Evolutionary conservation across 345 rosid species (phyloP), one percentile per base, ranked within the genome.

Genomic region (Hevea brasiliensis): DNA sequence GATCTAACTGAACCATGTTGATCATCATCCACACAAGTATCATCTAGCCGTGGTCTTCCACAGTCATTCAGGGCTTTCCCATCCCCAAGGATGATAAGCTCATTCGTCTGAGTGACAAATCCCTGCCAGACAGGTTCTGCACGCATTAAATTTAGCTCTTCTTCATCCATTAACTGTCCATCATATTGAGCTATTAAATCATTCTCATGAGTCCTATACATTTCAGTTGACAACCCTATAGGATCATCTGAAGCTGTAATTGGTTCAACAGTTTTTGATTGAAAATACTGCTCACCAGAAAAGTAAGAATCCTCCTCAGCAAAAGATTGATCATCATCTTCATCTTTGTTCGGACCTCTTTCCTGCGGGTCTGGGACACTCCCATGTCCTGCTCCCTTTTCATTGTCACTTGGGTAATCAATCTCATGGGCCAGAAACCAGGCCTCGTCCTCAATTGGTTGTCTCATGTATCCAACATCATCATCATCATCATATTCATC

Each of bases 381-480:
- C 61, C 83, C 93, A 29, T 81, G 91, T 68, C 86, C 92, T 20
- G 92, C 86, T 70, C 91, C 97, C 83, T 93, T 96, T 68, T 96
- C 99, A 79, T 96, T 91, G 80, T 96, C 99, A 76, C 99, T 96
- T 18, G 98, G 98, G 74, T 91, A 96, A 77, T 96, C 98, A 83
- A 96, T 89, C 84, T 96, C 99, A 86, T 96, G 97, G 47, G 99
- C 94, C 74, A 93, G 87, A 87, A 96, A 96, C 99, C 98, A 96
- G 60, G 96, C 79, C 84, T 96, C 99, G 79, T 93, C 99, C 83
- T 93, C 99, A 40, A 96, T 93, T 41, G 99, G 97, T 70, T 93
- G 99, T 81, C 99, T 91, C 85, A 83, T 87, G 81, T 93, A 96
- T 20, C 99, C 99, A 86, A 90, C 92, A 78, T 96, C 99, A 45